Base-by-base conservation (phyloP, 441 rosid species). In the Euphorbia celastroides region DNA sequence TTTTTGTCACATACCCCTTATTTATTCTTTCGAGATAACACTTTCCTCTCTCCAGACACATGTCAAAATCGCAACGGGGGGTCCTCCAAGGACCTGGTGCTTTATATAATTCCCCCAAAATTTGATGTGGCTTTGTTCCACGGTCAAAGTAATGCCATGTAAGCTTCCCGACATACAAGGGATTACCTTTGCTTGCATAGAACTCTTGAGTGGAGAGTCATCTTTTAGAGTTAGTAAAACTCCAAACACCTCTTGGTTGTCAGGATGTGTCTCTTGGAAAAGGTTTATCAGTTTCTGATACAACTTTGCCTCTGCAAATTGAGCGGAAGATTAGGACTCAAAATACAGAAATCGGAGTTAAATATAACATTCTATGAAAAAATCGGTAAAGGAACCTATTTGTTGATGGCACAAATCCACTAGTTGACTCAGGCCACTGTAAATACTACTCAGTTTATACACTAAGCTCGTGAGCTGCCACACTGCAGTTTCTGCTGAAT, bases 391-490 rank as follows among this genome's bases (percentile, higher is more conserved):
- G 22, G 54, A 62, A 92, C 98, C 92, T 84, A 75, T 77, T 73
- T 70, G 78, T 78, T 41, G 86, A 68, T 79, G 75, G 74, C 84
- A 86, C 36, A 73, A 78, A 41, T 89, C 88, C 51, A 92, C 85
- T 32, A 72, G 80, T 81, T 68, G 72, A 65, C 66, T 79, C 66
- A 92, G 89, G 67, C 22, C 70, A 72, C 32, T 68, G 74, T 56
- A 61, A 32, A 86, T 66, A 61, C 66, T 73, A 73, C 80, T 79
- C 67, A 92, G 70, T 74, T 72, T 84, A 62, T 64, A 73, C 27
- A 68, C 81, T 71, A 88, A 72, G 74, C 90, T 84, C 22, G 80
- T 74, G 70, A 92, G 87, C 73, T 92, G 88, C 81, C 95, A 86
- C 22, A 83, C 76, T 61, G 96, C 86, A 65, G 55, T 76, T 68